These are phyloP conservation scores for Cochlearia excelsa DNA, from an alignment of 345 rosid genomes.

Conservation along the genomic window DNA sequence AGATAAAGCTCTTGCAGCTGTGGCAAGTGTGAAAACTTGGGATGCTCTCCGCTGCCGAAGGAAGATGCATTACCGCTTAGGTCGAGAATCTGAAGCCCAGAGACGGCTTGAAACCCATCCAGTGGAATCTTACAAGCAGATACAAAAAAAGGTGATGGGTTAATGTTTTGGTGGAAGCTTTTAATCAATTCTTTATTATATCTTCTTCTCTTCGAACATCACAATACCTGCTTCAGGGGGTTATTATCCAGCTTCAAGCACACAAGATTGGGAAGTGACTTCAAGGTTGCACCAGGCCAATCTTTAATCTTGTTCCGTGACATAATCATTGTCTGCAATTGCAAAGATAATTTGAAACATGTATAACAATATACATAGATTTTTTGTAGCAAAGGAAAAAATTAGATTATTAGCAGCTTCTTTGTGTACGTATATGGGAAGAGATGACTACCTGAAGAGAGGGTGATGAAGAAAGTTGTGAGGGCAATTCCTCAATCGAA, in stretches of 20 bases:
- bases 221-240: constrained; percentile 63
- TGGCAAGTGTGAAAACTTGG: constrained; percentile 60
- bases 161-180: constrained; percentile 11
- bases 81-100: constrained; percentile 72
- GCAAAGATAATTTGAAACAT: constrained; percentile 10
- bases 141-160: constrained; percentile 24
- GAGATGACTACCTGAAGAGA: constrained; percentile 56
- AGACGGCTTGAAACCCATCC: constrained; percentile 70
- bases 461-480: constrained; percentile 65
- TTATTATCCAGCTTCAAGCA: constrained; percentile 85
- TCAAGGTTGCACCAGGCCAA: constrained; percentile 73
- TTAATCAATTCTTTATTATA: neutral
- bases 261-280: constrained; percentile 57
- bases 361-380: no score
- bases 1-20: constrained; percentile 81
- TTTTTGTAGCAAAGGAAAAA: no score
- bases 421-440: constrained; percentile 5
- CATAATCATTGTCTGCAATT: constrained; percentile 64
- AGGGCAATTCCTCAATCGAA: constrained; percentile 71
- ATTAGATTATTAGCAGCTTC: neutral
- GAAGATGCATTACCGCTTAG: constrained; percentile 71
- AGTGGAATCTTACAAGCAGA: constrained; percentile 56
- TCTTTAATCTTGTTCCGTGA: constrained; percentile 76
- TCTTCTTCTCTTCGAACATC: constrained; percentile 4
- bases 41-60: constrained; percentile 40